phyloP scores from a whole-genome alignment of 768 basidiomycete species.

The Collybia sordida region DNA sequence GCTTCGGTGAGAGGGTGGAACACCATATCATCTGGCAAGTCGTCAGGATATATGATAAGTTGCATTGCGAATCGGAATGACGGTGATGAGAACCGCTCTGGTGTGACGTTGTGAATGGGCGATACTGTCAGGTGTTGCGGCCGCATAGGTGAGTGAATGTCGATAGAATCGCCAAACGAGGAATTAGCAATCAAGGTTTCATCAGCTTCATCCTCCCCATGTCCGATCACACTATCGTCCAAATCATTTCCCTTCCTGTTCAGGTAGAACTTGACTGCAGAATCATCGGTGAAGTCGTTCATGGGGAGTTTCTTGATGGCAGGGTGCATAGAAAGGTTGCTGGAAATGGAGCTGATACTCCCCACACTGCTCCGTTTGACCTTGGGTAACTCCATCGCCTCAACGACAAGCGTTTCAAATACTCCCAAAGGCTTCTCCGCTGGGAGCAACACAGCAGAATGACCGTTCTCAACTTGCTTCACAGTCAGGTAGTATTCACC shows the following conservation, averaged over 20 bases:
- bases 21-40: slow-evolving; percentile 91
- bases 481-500: slow-evolving; percentile 86
- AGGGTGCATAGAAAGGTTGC: slow-evolving; percentile 91
- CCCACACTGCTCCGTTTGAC: slow-evolving; percentile 93
- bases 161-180: slow-evolving; percentile 25
- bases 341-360: slow-evolving; percentile 91
- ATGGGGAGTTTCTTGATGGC: slow-evolving; percentile 92
- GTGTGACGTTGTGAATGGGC: slow-evolving; percentile 44
- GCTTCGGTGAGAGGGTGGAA: slow-evolving; percentile 94
- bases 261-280: slow-evolving; percentile 94
- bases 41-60: slow-evolving; percentile 82
- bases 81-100: slow-evolving; percentile 80
- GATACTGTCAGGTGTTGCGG: slow-evolving; percentile 43
- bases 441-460: slow-evolving; percentile 68
- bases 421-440: slow-evolving; percentile 84
- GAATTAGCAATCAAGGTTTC: slow-evolving; percentile 40
- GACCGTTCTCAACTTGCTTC: slow-evolving; percentile 89
- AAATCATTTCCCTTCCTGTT: slow-evolving; percentile 55
- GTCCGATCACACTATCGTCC: slow-evolving; percentile 39
- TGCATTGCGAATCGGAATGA: slow-evolving; percentile 85
- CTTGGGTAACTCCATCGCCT: slow-evolving; percentile 77
- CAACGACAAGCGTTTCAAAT: slow-evolving; percentile 83
- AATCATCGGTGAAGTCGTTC: slow-evolving; percentile 98
- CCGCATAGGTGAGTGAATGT: slow-evolving; percentile 26
- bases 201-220: slow-evolving; percentile 35